Evolutionary conservation across 345 rosid species (phyloP).

Genomic region (Eucalyptus sideroxylon): DNA sequence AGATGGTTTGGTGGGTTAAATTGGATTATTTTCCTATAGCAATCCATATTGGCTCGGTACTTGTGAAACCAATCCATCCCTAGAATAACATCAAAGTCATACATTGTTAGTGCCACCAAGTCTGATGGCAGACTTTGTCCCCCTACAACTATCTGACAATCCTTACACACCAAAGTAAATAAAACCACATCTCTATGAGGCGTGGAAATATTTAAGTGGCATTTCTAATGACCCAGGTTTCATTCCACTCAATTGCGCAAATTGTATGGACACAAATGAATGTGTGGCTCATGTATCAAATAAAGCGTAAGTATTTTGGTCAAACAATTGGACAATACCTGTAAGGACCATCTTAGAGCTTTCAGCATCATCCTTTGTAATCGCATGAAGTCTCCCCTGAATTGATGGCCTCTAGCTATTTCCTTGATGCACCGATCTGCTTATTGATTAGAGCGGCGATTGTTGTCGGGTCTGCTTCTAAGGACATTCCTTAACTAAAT

Average conservation of each 20-base stretch:
- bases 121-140: neutral
- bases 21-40: neutral
- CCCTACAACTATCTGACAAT: neutral
- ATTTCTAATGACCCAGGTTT: accelerated
- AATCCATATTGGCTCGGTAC: accelerated
- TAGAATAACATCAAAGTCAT: neutral
- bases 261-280: too few species aligned
- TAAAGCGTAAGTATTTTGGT: neutral
- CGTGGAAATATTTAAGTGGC: neutral
- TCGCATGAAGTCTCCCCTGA: too few species aligned
- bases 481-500: too few species aligned
- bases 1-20: neutral
- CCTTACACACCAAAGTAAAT: too few species aligned
- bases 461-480: accelerated
- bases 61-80: neutral
- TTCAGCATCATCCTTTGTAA: too few species aligned
- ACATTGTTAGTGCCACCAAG: neutral
- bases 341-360: too few species aligned
- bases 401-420: accelerated
- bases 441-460: accelerated
- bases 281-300: neutral
- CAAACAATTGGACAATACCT: too few species aligned
- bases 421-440: accelerated
- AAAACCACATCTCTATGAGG: too few species aligned
- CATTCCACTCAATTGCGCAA: neutral